Percentiles rank a stretch among this genome's conserved stretches.
phyloP scores from a whole-genome alignment of 176 grass and related monocot species.

The Bromus sterilis region DNA sequence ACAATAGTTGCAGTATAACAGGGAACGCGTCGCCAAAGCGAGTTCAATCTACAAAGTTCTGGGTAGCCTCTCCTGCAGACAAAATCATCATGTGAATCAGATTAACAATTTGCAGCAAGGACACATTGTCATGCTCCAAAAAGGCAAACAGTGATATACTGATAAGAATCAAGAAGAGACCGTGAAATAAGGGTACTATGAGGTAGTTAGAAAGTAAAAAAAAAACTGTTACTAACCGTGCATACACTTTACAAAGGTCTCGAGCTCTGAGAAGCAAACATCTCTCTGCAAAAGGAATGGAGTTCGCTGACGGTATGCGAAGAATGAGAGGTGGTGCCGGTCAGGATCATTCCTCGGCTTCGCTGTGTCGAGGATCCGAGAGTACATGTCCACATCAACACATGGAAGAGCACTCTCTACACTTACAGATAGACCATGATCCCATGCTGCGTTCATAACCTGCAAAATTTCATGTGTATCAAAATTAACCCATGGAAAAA shows the following conservation, averaged over 20 bases:
- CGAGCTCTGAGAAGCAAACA: constrained; percentile 34
- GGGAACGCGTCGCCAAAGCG: not conserved
- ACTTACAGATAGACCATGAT: constrained; percentile 55
- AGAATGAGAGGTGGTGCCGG: constrained; percentile 51
- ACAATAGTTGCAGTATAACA: not conserved
- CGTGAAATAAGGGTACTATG: not conserved
- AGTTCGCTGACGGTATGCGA: constrained; percentile 52
- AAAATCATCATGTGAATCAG: not conserved
- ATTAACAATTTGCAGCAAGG: not conserved
- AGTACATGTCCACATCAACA: constrained; percentile 40
- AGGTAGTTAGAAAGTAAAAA: not conserved
- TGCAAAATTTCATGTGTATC: constrained; percentile 15
- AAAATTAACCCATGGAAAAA: not conserved
- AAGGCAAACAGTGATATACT: not conserved
- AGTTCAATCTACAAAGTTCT: constrained; percentile 22
- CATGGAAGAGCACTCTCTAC: constrained; percentile 62
- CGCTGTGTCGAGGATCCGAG: constrained; percentile 49
- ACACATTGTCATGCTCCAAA: not conserved
- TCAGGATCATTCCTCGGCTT: constrained; percentile 84
- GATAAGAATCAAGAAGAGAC: not conserved
- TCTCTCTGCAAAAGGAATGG: constrained; percentile 43
- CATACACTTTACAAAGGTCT: constrained; percentile 78
- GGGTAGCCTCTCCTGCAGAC: constrained; percentile 25
- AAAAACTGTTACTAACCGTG: constrained; percentile 41
- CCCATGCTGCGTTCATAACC: constrained; percentile 76